Conservation (phyloP, 2,329 filamentous ascomycete genomes). For the Cercospora sp. region DNA sequence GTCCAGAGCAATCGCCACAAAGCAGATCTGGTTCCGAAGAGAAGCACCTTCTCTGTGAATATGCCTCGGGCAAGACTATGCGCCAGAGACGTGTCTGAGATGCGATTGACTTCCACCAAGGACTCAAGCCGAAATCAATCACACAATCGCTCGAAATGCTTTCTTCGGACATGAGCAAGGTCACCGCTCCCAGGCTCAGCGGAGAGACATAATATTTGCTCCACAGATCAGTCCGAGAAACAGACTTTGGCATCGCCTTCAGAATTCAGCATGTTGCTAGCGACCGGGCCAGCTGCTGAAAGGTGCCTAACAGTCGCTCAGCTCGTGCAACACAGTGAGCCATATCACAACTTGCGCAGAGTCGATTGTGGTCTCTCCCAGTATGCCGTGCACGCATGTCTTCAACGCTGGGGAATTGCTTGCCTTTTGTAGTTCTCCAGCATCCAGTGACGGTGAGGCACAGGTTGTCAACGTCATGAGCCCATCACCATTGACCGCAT, state of each 20-base stretch:
- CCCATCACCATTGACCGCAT: conserved; percentile 5
- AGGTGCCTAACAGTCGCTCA: neutral
- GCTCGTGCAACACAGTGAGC: neutral
- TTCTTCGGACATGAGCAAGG: neutral
- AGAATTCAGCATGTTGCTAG: neutral
- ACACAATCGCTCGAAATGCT: neutral
- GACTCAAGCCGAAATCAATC: neutral
- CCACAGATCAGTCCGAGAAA: too few species aligned
- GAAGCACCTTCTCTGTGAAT: neutral
- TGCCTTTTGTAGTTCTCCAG: neutral
- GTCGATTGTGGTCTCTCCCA: neutral
- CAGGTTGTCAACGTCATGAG: neutral
- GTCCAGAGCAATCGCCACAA: neutral
- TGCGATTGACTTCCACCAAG: neutral
- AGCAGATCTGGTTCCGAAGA: neutral
- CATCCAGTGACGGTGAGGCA: neutral
- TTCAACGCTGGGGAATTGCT: neutral
- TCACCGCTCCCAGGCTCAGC: neutral
- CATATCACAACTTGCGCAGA: neutral
- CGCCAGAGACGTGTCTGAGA: neutral
- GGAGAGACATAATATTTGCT: neutral
- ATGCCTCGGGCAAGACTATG: neutral
- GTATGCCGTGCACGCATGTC: neutral
- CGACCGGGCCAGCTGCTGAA: neutral
- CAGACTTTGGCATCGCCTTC: neutral